Evolutionary conservation across 2,329 filamentous ascomycete genomes (phyloP), one percentile per base, ranked within the genome.

Genomic region (Didymella exigua): DNA sequence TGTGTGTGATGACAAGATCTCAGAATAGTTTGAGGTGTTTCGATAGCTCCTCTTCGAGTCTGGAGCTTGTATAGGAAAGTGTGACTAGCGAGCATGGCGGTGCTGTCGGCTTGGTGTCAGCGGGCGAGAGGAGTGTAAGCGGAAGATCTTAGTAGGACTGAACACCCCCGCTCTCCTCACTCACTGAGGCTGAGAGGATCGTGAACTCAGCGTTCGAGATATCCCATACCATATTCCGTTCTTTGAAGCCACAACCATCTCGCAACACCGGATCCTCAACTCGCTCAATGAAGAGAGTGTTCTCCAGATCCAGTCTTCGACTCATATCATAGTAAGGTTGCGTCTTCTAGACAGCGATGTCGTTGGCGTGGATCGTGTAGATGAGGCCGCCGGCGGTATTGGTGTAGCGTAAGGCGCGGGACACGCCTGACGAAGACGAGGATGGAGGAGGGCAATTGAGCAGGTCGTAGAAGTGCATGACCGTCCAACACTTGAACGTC

Each of bases 381-480:
- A 62, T 41, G 1, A 54, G 46, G 4, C 40, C 41, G 16, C 50
- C 52, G 4, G n/a, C 24, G 8, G 33, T 21, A 16, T 46, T 50
- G 23, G 9, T 46, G 30, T 46, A 55, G 14, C 55, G 56, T 6
- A 59, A 23, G 4, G 54, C 31, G 4, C 30, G 49, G 10, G 4
- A 26, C 9, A 55, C 47, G 19, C 46, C 52, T 37, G 30, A 13
- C 6, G 19, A 4, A 46, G 50, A 6, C 23, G 33, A 3, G 2
- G 21, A 1, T 27, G 37, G 18, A 6, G 42, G 23, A 5, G 24
- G 8, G 24, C 27, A 30, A 3, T 50, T 38, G 3, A 65, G 31
- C 14, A 68, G n/a, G 38, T 68, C 65, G 44, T 54, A 55, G 41
- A 56, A 60, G 46, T 68, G 65, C 24, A 68, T 43, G 27, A 59